phyloP scores from a whole-genome alignment of 148 eudicot species.

The Rhododendron molle region DNA sequence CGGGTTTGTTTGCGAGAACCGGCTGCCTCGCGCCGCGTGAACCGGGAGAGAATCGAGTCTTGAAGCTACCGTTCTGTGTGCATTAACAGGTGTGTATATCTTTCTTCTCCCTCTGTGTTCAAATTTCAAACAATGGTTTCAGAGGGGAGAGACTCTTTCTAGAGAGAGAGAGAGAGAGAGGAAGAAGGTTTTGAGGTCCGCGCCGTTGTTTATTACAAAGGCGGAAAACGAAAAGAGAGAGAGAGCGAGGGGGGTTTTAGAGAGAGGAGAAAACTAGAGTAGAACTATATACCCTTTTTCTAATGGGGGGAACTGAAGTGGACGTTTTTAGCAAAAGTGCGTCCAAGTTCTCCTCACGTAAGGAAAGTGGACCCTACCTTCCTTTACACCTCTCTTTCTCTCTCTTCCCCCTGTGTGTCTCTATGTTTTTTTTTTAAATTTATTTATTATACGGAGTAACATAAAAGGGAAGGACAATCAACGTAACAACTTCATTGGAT shows the following conservation, averaged over 20 bases:
- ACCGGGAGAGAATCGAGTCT: neutral
- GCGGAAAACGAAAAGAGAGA: neutral
- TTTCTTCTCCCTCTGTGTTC: neutral
- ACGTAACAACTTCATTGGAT: too few species aligned
- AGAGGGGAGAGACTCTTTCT: neutral
- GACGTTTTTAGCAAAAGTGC: slow-evolving; percentile 48
- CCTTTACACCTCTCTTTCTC: slow-evolving; percentile 15
- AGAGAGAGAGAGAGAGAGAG: neutral
- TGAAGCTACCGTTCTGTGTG: neutral
- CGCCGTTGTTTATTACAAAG: slow-evolving; percentile 18
- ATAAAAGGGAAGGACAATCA: too few species aligned
- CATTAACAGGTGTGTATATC: neutral
- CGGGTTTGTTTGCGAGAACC: neutral
- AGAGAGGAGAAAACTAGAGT: neutral
- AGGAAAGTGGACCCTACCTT: slow-evolving; percentile 17
- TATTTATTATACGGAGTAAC: too few species aligned
- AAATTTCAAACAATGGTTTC: slow-evolving; percentile 5
- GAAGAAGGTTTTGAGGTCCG: neutral
- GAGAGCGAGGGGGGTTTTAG: neutral
- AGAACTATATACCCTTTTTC: neutral
- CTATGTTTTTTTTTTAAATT: neutral
- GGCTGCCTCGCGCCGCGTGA: slow-evolving; percentile 1
- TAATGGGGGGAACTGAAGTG: slow-evolving; percentile 6
- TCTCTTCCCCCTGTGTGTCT: neutral
- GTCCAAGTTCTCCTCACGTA: slow-evolving; percentile 71